These are phyloP conservation scores for Hydnomerulius pinastri DNA, from an alignment of 768 basidiomycete species.

Conservation along the genomic window DNA sequence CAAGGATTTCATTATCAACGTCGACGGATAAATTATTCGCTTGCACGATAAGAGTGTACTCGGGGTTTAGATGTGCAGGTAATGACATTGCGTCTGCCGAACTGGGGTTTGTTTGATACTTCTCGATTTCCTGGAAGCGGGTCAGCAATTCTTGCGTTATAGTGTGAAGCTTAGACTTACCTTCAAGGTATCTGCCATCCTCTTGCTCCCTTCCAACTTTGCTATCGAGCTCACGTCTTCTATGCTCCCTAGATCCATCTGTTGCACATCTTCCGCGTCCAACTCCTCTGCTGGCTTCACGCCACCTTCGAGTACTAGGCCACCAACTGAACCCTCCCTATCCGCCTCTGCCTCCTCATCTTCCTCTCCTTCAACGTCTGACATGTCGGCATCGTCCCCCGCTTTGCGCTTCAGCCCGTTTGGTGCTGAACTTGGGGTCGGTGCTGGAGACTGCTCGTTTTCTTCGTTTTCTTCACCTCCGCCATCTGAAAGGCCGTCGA, in stretches of 20 bases:
- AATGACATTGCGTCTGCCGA: conserved; percentile 76
- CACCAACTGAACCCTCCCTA: conserved; percentile 44
- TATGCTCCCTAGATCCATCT: conserved; percentile 85
- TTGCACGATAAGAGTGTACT: conserved; percentile 94
- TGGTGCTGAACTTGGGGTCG: conserved; percentile 14
- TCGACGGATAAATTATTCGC: conserved; percentile 98
- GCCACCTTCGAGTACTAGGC: conserved; percentile 82
- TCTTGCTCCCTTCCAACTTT: conserved; percentile 84
- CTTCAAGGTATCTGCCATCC: conserved; percentile 84
- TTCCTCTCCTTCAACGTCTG: conserved; percentile 51
- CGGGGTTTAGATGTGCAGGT: conserved; percentile 87
- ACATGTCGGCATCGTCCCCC: conserved; percentile 52
- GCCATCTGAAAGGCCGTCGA: conserved; percentile 81
- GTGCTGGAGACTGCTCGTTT: conserved; percentile 25
- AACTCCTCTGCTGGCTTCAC: conserved; percentile 94
- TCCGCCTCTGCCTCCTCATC: conserved; percentile 40
- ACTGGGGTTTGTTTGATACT: conserved; percentile 80
- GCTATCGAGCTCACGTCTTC: conserved; percentile 89
- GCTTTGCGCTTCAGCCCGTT: conserved; percentile 68
- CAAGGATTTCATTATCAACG: conserved; percentile 95
- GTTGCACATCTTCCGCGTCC: conserved; percentile 90
- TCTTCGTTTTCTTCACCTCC: conserved; percentile 54
- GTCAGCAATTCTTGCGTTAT: neutral
- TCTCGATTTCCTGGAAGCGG: conserved; percentile 74
- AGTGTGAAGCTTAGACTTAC: conserved; percentile 38